Base-by-base conservation (phyloP, 148 eudicot species). In the Spergularia marina region DNA sequence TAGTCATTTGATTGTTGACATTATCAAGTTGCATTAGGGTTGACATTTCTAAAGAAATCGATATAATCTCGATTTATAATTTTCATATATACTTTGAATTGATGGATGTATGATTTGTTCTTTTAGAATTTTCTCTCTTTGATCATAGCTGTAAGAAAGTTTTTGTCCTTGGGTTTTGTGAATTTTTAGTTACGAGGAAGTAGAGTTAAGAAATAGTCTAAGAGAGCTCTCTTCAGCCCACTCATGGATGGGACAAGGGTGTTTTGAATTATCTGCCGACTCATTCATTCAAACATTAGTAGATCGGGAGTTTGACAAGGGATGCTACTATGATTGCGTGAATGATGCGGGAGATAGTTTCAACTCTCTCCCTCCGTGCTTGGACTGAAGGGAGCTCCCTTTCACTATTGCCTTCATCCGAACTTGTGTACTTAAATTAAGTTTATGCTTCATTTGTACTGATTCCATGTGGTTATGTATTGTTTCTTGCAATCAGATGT, bases 371-470 rank as follows among this genome's bases (percentile, higher is more conserved):
- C 85, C 81, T 90, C 98, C 63, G 63, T 94, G 92, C 97, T 94
- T 94, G 98, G 98, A 94, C 98, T 94, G 98, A 94, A 94, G 98
- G 98, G 98, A 92, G 98, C 98, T 94, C 98, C 97, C 91, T 89
- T 80, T 84, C 84, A 76, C 87, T 72, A 75, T 68, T 81, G 34
- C 76, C 75, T 85, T 80, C 74, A 74, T 69, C 79, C 70, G 44
- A 16, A 11, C 25, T 36, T 0, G 39, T 55, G 10, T 73, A 21
- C 39, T 30, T 63, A 41, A 41, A 23, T 41, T 41, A 41, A 41
- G 0, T 41, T 7, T 7, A 41, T 41, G 44, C 44, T 5, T 41
- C 6, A 41, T 41, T 41, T 4, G 49, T 9, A 6, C 5, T 44
- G 49, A 44, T 44, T 44, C 49, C 5, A 44, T 44, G 49, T 44